Evolutionary conservation across 306 rosid species (phyloP).

Genomic region (Citrullus amarus): DNA sequence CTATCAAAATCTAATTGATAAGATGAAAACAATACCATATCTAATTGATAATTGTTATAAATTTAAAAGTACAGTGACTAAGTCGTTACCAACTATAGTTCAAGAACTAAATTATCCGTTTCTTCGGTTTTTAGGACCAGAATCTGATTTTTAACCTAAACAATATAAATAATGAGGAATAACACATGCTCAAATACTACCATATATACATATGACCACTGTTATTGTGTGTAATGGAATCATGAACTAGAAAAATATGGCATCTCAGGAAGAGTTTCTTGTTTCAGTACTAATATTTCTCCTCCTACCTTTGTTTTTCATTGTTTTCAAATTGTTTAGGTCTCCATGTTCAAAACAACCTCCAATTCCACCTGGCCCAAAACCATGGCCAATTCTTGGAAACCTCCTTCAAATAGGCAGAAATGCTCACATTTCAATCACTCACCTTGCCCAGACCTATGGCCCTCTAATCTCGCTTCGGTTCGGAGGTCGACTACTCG

Average conservation of each 20-base stretch:
- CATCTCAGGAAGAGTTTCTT: neutral
- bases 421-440: neutral
- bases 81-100: too few species aligned
- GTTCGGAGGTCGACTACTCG: slow-evolving; percentile 4
- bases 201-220: too few species aligned
- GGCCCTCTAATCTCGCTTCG: slow-evolving; percentile 6
- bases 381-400: slow-evolving; percentile 4
- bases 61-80: too few species aligned
- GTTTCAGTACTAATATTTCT: neutral
- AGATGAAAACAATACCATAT: too few species aligned
- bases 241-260: neutral
- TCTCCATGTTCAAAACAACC: neutral
- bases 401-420: neutral
- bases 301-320: neutral
- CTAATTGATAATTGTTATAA: too few species aligned
- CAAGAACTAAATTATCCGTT: too few species aligned
- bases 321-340: neutral
- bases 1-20: too few species aligned
- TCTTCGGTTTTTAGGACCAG: too few species aligned
- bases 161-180: too few species aligned
- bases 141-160: too few species aligned
- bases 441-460: neutral
- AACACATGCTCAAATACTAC: too few species aligned
- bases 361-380: slow-evolving; percentile 1
- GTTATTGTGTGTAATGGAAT: too few species aligned